Percentiles rank a stretch among this genome's conserved stretches.
Evolutionary conservation across 2,329 filamentous ascomycete genomes (phyloP).

Genomic region (Hypocrella siamensis): DNA sequence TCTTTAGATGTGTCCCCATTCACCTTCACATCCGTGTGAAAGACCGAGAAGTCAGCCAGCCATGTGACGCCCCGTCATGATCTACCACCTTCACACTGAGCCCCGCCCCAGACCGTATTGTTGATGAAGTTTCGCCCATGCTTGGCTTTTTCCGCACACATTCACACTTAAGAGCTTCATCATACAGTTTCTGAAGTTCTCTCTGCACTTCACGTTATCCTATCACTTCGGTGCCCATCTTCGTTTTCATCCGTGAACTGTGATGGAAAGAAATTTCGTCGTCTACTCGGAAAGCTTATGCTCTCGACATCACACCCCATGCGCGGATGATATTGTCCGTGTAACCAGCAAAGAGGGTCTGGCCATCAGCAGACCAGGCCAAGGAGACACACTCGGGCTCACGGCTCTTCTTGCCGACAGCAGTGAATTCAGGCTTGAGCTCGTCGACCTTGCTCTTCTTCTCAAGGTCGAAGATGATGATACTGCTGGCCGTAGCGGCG

Average conservation of each 20-base stretch:
- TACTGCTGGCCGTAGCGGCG: slow-evolving; percentile 90
- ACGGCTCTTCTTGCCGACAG: slow-evolving; percentile 96
- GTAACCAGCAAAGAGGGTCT: slow-evolving; percentile 99
- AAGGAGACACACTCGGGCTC: slow-evolving; percentile 96
- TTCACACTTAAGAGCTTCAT: too few relatives aligned
- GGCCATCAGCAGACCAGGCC: slow-evolving; percentile 95
- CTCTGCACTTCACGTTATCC: too few relatives aligned
- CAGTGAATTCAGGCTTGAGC: slow-evolving; percentile 97
- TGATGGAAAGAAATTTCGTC: too few relatives aligned
- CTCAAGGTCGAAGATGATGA: slow-evolving; percentile 99
- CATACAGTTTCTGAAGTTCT: too few relatives aligned
- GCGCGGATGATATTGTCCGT: slow-evolving; percentile 98
- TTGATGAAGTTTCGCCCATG: slow-evolving; percentile 1
- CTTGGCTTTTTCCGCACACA: too few relatives aligned
- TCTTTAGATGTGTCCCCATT: slow-evolving; percentile 13
- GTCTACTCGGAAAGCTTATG: slow-evolving; percentile 41
- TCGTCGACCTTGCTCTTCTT: slow-evolving; percentile 99
- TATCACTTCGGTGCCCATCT: too few relatives aligned
- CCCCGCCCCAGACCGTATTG: slow-evolving; percentile 5
- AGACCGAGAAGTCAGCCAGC: slow-evolving; percentile 27
- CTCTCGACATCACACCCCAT: slow-evolving; percentile 94
- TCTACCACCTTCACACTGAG: slow-evolving; percentile 18
- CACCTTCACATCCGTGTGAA: slow-evolving; percentile 25
- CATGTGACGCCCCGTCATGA: slow-evolving; percentile 30
- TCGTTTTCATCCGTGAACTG: too few relatives aligned